Conservation (phyloP, 2,329 filamentous ascomycete species). For the Zasmidium angulare region DNA sequence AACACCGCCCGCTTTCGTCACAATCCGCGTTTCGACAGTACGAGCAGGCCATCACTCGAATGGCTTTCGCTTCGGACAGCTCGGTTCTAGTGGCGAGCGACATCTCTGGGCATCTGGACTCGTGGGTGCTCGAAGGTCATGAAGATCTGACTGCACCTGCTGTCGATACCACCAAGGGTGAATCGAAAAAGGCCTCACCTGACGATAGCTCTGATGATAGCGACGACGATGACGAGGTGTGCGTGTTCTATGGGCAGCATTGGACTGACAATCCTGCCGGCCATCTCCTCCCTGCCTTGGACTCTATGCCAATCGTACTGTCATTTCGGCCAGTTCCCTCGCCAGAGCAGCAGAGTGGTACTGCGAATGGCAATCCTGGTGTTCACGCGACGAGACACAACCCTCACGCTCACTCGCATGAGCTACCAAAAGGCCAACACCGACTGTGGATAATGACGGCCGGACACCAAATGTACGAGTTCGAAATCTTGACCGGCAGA, state of each 20-base stretch:
- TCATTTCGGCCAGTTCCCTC: slow-evolving; percentile 45
- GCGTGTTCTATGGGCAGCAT: slow-evolving; percentile 58
- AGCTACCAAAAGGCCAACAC: slow-evolving; percentile 55
- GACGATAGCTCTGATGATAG: slow-evolving; percentile 25
- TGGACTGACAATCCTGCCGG: slow-evolving; percentile 74
- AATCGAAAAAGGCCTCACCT: slow-evolving; percentile 29
- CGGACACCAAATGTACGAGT: slow-evolving; percentile 69
- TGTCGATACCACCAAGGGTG: slow-evolving; percentile 35
- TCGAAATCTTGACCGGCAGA: slow-evolving; percentile 74
- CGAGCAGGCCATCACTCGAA: slow-evolving; percentile 70
- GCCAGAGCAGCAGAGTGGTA: slow-evolving; percentile 8
- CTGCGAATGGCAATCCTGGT: slow-evolving; percentile 48
- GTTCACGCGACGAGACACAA: slow-evolving; percentile 52
- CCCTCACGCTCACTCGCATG: slow-evolving; percentile 56
- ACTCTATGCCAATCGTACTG: slow-evolving; percentile 46
- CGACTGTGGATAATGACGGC: slow-evolving; percentile 62
- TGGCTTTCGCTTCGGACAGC: slow-evolving; percentile 78
- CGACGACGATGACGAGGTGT: slow-evolving; percentile 43
- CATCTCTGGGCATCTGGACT: slow-evolving; percentile 81
- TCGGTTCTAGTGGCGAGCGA: slow-evolving; percentile 77
- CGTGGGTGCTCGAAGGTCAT: slow-evolving; percentile 70
- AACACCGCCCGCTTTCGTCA: slow-evolving; percentile 20
- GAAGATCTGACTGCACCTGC: slow-evolving; percentile 49
- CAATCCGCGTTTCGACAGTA: slow-evolving; percentile 63
- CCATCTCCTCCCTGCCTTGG: slow-evolving; percentile 46